Conservation (phyloP, 768 basidiomycete species). For the Termitomyces sp. region DNA sequence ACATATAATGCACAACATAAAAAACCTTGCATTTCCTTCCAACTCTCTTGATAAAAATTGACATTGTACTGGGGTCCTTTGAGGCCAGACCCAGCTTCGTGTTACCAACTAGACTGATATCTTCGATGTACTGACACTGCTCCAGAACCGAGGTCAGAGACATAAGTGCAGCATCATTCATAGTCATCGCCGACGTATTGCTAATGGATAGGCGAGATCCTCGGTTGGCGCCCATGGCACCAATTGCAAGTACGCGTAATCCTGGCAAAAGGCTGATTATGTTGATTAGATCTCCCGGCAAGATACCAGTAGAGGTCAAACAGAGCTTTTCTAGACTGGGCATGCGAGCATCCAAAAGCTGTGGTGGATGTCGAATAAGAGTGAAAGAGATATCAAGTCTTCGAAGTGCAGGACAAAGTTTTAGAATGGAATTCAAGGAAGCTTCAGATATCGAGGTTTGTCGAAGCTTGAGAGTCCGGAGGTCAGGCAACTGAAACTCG, state of each 20-base stretch:
- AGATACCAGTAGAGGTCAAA: constrained; percentile 51
- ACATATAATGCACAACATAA: neutral
- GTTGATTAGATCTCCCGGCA: constrained; percentile 35
- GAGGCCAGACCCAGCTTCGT: constrained; percentile 47
- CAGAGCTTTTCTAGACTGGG: constrained; percentile 56
- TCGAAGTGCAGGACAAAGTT: constrained; percentile 44
- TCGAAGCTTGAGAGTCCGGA: constrained; percentile 58
- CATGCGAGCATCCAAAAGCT: constrained; percentile 11
- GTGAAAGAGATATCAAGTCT: constrained; percentile 70
- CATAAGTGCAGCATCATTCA: constrained; percentile 48
- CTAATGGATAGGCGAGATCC: constrained; percentile 40
- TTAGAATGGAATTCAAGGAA: constrained; percentile 39
- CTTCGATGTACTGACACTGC: constrained; percentile 37
- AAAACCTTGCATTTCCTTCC: constrained; percentile 59
- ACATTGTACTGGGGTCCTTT: constrained; percentile 31
- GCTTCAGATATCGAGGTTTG: constrained; percentile 49
- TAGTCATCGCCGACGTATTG: constrained; percentile 48
- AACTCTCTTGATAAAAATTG: constrained; percentile 44
- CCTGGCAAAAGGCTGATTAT: constrained; percentile 35
- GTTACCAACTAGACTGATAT: constrained; percentile 62
- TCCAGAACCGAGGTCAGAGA: constrained; percentile 40
- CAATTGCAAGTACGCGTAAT: constrained; percentile 50
- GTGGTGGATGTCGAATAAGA: constrained; percentile 35
- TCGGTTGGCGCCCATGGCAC: constrained; percentile 51
- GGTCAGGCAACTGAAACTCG: constrained; percentile 29